phyloP scores from a whole-genome alignment of 2,329 filamentous ascomycete species.

The Lasiodiplodia gonubiensis region DNA sequence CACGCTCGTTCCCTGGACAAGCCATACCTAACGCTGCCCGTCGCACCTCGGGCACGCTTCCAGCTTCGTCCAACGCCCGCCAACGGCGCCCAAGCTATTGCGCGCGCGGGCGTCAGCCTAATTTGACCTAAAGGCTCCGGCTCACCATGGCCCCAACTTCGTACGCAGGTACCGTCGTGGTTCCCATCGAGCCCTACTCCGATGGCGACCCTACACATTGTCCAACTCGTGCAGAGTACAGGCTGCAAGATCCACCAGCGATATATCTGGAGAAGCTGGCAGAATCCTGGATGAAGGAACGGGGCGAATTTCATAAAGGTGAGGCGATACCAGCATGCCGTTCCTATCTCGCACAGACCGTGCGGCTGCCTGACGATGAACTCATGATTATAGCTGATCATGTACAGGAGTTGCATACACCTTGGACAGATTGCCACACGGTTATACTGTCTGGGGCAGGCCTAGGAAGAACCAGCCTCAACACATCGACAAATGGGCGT shows the following conservation, averaged over 20 bases:
- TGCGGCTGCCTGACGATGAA: not conserved
- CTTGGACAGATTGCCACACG: conserved; percentile 59
- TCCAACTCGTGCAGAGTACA: conserved; percentile 45
- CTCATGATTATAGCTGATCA: not conserved
- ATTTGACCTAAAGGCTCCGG: not conserved
- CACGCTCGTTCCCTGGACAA: not conserved
- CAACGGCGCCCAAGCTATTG: not conserved
- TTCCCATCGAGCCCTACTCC: conserved; percentile 32
- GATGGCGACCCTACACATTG: conserved; percentile 46
- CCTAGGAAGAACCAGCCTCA: conserved; percentile 47
- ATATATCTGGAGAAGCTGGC: conserved; percentile 57
- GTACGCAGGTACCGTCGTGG: not conserved
- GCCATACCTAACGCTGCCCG: not conserved
- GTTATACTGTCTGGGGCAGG: conserved; percentile 58
- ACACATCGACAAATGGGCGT: conserved; percentile 62
- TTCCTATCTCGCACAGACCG: not conserved
- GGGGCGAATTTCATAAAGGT: conserved; percentile 38
- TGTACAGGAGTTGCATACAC: conserved; percentile 50
- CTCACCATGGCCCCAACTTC: conserved; percentile 5
- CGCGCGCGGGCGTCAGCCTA: conserved; percentile 1
- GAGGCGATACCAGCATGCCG: not conserved
- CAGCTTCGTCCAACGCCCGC: not conserved
- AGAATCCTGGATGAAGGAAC: conserved; percentile 54
- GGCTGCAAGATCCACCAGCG: conserved; percentile 43
- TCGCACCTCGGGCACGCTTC: not conserved